Evolutionary conservation across 495 filamentous ascomycete genomes (phyloP), one percentile per base, ranked within the genome.

Genomic region (Lichenothelia convexa): DNA sequence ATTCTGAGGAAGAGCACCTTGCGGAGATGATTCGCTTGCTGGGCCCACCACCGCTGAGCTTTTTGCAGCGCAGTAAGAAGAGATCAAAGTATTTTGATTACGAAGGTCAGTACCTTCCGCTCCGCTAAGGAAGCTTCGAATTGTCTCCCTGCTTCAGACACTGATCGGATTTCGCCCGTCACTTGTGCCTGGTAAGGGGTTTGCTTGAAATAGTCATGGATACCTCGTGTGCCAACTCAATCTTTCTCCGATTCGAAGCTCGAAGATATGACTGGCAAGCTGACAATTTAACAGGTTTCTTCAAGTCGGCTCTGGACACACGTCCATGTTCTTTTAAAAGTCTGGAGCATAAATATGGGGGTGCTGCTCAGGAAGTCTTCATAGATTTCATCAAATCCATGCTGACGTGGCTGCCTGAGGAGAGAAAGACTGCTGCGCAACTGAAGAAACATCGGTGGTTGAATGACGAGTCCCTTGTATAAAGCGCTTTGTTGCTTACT

Each of bases 401-500:
- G 63, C 45, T 72, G 36, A 58, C 60, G 37, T 69, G 64, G 66
- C 41, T 47, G 9, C 65, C 65, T 13, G 51, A 57, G 36, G 45
- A 64, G 21, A 50, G 65, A 6, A 57, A 51, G 40, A 61, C 57
- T 2, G 65, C 65, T 3, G 56, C 50, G 35, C 50, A 63, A 32
- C 39, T 69, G n/a, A 42, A 57, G 4, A 36, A 60, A 3, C 54
- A 68, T 45, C 50, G 48, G 20, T 65, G 61, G 62, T 34, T 61
- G 5, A 57, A 56, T 18, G 30, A n/a, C n/a, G n/a, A n/a, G n/a
- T n/a, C n/a, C n/a, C n/a, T n/a, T n/a, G n/a, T n/a, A n/a, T n/a
- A n/a, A n/a, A n/a, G n/a, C n/a, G n/a, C n/a, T n/a, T n/a, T n/a
- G n/a, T n/a, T n/a, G n/a, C n/a, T n/a, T n/a, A n/a, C n/a, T n/a